Base-by-base conservation (phyloP, 1,139 yeast genomes). In the Candida albicans region DNA sequence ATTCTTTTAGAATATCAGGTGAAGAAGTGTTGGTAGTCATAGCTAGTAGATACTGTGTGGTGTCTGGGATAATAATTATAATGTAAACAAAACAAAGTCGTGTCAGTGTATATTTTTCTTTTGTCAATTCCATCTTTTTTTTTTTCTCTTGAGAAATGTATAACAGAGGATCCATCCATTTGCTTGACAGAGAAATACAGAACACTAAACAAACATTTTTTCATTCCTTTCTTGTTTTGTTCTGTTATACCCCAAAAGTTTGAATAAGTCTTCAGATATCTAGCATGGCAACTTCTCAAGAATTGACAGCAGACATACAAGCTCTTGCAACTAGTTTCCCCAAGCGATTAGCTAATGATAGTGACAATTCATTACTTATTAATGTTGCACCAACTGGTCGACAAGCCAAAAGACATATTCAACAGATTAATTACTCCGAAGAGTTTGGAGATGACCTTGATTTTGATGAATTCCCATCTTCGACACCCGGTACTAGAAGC, bases 401-500 rank as follows among this genome's bases (percentile, higher is more conserved):
- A 51, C 77, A 86, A 33, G 86, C 90, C 31, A 89, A 89, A 58
- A 77, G 97, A 55, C 70, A 75, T 46, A 83, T 90, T 3, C 78
- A 81, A 42, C 84, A 82, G 40, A 81, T 89, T 42, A 89, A 87
- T 61, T 91, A 90, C 58, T 93, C 96, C 0, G 98, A 90, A 55
- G 89, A 82, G 43, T 74, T 63, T 42, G 59, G 54, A 38, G 70
- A 65, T 44, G 86, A 82, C 49, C 95, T 87, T 55, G 95, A 87
- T 48, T 79, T 81, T 46, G 87, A 84, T 39, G 88, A 83, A 33
- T 84, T 50, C 3, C 55, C 58, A 30, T 51, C 67, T 2, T 35
- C 47, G 8, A 14, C 44, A 1, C 31, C 36, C 31, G 43, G 43
- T 9, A 41, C 43, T 6, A 39, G 45, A 22, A 42, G 33, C 13